phyloP scores from a whole-genome alignment of 306 rosid genomes.

The Rosa rugosa region DNA sequence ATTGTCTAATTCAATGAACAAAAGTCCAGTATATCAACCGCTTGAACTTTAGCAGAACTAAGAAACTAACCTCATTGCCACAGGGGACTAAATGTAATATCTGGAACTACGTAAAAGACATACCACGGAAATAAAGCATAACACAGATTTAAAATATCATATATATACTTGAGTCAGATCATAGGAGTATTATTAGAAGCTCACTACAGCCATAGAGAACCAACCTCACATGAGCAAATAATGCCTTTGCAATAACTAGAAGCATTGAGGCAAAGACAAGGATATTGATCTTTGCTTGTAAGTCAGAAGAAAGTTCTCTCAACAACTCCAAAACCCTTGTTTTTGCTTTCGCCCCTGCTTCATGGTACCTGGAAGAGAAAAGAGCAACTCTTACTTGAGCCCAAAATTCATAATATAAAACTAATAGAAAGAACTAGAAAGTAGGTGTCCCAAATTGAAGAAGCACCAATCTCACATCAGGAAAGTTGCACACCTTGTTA shows the following conservation, averaged over 20 bases:
- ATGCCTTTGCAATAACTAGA: constrained; percentile 87
- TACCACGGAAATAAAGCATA: not conserved
- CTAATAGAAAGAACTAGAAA: not conserved
- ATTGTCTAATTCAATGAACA: not conserved
- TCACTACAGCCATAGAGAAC: constrained; percentile 27
- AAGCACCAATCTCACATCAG: not conserved
- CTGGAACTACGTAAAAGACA: not conserved
- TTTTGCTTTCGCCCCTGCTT: constrained; percentile 70
- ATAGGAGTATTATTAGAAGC: not conserved
- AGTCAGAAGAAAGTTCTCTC: constrained; percentile 77
- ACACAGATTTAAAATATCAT: not conserved
- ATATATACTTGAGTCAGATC: not conserved
- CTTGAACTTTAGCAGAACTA: not conserved
- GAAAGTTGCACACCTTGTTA: constrained; percentile 54
- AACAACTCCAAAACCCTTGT: constrained; percentile 70
- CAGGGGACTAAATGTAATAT: constrained; percentile 11
- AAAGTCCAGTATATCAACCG: not conserved
- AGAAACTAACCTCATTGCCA: not conserved
- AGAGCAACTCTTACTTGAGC: not conserved
- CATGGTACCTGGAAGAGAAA: constrained; percentile 70
- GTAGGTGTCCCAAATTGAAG: not conserved
- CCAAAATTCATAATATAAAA: not conserved
- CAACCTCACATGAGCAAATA: constrained; percentile 94
- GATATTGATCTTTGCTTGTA: constrained; percentile 69
- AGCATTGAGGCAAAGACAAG: constrained; percentile 85